Evolutionary conservation across 228 moss, liverwort and hornwort species (phyloP).

Genomic region (Sphagnum magellanicum): DNA sequence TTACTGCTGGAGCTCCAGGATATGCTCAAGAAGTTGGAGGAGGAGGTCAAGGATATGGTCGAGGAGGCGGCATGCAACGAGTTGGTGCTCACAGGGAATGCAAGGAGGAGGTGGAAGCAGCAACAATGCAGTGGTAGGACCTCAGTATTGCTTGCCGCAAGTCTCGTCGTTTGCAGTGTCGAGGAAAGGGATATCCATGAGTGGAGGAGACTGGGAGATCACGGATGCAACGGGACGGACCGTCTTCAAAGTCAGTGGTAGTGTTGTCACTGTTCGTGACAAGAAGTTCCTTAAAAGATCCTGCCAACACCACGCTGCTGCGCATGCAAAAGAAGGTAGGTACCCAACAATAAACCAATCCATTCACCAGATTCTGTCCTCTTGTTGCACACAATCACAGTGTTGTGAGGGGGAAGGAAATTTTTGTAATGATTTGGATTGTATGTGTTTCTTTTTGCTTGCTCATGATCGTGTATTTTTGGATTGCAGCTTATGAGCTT

Average conservation of each 20-base stretch:
- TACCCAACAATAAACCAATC: not conserved
- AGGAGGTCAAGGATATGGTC: too few species aligned
- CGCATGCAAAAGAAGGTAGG: constrained; percentile 39
- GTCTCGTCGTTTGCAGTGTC: constrained; percentile 44
- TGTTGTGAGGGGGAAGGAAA: too few species aligned
- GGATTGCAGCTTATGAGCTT: constrained; percentile 26
- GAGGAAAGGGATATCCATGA: constrained; percentile 39
- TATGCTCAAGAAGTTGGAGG: too few species aligned
- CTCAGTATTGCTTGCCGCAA: constrained; percentile 26
- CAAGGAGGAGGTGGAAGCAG: not conserved
- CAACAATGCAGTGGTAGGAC: constrained; percentile 15
- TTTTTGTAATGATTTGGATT: too few species aligned
- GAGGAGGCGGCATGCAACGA: too few species aligned
- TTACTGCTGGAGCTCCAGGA: too few species aligned
- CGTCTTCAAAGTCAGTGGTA: constrained; percentile 32
- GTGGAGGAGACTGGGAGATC: constrained; percentile 42
- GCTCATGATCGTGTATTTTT: too few species aligned
- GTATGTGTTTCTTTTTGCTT: too few species aligned
- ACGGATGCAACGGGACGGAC: constrained; percentile 31
- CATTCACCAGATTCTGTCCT: too few species aligned
- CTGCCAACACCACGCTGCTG: constrained; percentile 21
- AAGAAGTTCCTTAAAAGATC: constrained; percentile 29
- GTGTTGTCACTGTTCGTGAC: constrained; percentile 38
- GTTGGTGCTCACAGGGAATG: too few species aligned
- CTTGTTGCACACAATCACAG: too few species aligned